Conservation (phyloP, 1,139 yeast genomes). For the Yamadazyma blattariae region DNA sequence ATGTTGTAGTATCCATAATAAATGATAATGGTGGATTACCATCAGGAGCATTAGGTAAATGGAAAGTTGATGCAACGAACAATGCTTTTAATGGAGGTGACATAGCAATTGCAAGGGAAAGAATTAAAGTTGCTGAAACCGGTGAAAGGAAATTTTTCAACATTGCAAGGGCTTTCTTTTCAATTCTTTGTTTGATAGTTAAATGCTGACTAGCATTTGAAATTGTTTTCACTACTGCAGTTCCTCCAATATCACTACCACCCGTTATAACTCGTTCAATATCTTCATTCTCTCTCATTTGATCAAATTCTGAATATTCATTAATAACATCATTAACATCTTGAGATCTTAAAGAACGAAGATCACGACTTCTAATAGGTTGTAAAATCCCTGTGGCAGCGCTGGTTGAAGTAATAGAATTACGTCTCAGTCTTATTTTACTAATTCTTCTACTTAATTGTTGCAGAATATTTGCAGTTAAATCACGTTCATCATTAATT, state of each 20-base stretch:
- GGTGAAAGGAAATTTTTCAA: conserved; percentile 67
- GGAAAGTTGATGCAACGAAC: conserved; percentile 46
- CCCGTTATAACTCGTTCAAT: conserved; percentile 9
- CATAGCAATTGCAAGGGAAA: conserved; percentile 68
- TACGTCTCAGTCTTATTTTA: conserved; percentile 9
- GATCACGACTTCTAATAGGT: conserved; percentile 30
- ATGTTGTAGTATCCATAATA: conserved; percentile 72
- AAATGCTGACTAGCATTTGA: conserved; percentile 1
- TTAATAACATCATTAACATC: conserved; percentile 55
- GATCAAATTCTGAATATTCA: conserved; percentile 55
- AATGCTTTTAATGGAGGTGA: conserved; percentile 84
- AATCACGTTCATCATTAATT: neutral
- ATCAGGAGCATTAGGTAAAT: conserved; percentile 73
- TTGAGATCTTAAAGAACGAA: conserved; percentile 48
- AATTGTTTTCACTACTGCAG: conserved; percentile 2
- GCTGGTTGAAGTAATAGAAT: conserved; percentile 9
- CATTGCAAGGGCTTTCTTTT: conserved; percentile 13
- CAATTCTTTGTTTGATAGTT: conserved; percentile 3
- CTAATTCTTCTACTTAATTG: conserved; percentile 9
- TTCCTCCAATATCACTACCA: conserved; percentile 13
- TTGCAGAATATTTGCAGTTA: conserved; percentile 6
- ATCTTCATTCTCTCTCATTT: conserved; percentile 22
- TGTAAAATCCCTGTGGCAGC: conserved; percentile 12
- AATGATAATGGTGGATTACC: conserved; percentile 78
- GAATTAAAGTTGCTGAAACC: conserved; percentile 60